Percentiles rank a stretch among this genome's conserved stretches.
phyloP scores from a whole-genome alignment of 495 filamentous ascomycete genomes.

The Usnea hakonensis region DNA sequence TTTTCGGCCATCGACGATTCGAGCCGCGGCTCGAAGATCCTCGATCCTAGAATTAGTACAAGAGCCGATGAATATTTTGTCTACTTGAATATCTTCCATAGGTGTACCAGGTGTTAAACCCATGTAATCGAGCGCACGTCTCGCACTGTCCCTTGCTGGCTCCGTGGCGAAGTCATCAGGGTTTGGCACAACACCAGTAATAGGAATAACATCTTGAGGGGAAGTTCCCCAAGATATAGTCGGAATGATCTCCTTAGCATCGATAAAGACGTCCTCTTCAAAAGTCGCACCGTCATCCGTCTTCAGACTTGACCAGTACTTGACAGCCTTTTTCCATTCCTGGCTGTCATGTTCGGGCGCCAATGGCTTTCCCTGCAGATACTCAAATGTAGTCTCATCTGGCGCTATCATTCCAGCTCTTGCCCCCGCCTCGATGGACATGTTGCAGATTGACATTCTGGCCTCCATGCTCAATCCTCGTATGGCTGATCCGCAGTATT shows the following conservation, averaged over 20 bases:
- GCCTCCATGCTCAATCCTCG: conserved; percentile 88
- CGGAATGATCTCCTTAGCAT: conserved; percentile 85
- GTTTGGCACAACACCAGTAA: conserved; percentile 80
- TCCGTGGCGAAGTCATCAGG: conserved; percentile 78
- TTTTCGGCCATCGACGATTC: conserved; percentile 77
- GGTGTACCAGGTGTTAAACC: conserved; percentile 74
- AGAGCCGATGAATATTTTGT: conserved; percentile 97
- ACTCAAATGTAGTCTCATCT: conserved; percentile 88
- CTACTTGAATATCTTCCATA: conserved; percentile 82
- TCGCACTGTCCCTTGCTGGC: conserved; percentile 66
- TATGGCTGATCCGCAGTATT: conserved; percentile 93
- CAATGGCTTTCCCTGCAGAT: conserved; percentile 82
- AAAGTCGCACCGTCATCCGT: conserved; percentile 80
- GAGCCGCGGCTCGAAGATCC: conserved; percentile 82
- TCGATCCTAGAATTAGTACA: conserved; percentile 98
- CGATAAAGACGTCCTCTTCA: conserved; percentile 77
- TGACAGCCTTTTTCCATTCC: conserved; percentile 84
- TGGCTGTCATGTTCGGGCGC: conserved; percentile 74
- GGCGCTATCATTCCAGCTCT: conserved; percentile 95
- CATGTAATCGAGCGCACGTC: conserved; percentile 90
- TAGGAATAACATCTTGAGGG: conserved; percentile 90
- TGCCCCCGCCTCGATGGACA: conserved; percentile 97
- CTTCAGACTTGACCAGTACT: conserved; percentile 80
- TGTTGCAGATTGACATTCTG: conserved; percentile 98
- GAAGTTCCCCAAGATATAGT: conserved; percentile 97